Percentiles rank a stretch among this genome's conserved stretches.
These are phyloP conservation scores for Mycosarcoma maydis DNA, from an alignment of 1,284 basidiomycete genomes.

Conservation along the genomic window DNA sequence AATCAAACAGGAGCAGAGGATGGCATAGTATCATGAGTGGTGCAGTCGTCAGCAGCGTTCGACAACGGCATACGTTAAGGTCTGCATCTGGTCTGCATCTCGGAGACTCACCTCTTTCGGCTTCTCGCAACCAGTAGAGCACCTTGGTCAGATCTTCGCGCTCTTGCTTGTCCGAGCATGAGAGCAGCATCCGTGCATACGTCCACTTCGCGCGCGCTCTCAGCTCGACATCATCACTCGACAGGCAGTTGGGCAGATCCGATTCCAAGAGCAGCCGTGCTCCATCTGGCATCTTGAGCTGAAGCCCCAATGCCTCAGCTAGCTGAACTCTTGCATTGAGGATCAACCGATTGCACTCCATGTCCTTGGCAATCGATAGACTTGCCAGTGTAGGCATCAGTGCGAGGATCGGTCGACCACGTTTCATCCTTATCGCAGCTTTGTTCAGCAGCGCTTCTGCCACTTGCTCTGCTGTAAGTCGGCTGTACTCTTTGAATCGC, in stretches of 20 bases:
- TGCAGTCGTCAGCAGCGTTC: no score
- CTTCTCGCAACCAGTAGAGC: slow-evolving; percentile 25
- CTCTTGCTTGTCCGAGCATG: slow-evolving; percentile 23
- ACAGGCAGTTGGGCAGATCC: slow-evolving; percentile 25
- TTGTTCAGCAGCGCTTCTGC: slow-evolving; percentile 27
- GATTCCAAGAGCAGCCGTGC: slow-evolving; percentile 27
- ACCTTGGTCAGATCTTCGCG: slow-evolving; percentile 11
- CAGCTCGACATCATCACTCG: slow-evolving; percentile 27
- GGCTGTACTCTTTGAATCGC: slow-evolving; percentile 17
- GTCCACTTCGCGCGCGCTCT: slow-evolving; percentile 36
- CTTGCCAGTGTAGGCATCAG: slow-evolving; percentile 30
- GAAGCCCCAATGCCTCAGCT: slow-evolving; percentile 31
- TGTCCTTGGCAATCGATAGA: slow-evolving; percentile 37
- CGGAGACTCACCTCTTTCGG: slow-evolving; percentile 27
- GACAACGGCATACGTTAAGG: no score
- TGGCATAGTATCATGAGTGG: no score
- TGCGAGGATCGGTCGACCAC: slow-evolving; percentile 22
- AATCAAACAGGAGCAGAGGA: not conserved
- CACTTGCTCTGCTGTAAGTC: slow-evolving; percentile 23
- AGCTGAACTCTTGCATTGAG: slow-evolving; percentile 22
- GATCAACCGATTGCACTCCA: slow-evolving; percentile 28
- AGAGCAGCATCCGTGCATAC: slow-evolving; percentile 32
- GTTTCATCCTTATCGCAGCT: slow-evolving; percentile 11
- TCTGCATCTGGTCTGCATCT: not conserved
- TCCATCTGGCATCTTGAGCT: slow-evolving; percentile 32